Base-by-base conservation (phyloP, 179 eudicot species). In the Patellifolia procumbens region DNA sequence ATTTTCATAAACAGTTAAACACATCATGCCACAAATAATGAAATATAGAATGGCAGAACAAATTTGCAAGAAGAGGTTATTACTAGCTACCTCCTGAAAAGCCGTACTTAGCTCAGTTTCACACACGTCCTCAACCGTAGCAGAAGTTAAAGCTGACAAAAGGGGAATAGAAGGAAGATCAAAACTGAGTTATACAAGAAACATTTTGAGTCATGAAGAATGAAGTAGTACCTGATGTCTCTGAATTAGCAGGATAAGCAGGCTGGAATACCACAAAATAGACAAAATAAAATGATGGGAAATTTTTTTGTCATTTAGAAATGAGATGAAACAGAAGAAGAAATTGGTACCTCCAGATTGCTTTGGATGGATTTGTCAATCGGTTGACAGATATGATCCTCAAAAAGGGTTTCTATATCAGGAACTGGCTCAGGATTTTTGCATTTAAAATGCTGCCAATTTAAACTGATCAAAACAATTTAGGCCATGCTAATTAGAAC, bases 381-480 rank as follows among this genome's bases (percentile, higher is more conserved):
- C 13, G 88, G 79, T 45, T 87, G 83, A 81, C 92, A 90, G 53
- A 88, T 73, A 72, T 90, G 95, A 85, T 90, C 95, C 68, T 77
- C 79, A 76, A 87, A 89, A 73, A 90, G 91, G 22, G 89, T 90
- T 74, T 89, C 89, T 67, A 90, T 86, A 80, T 87, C 92, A 45
- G 91, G 95, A 70, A 87, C 82, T 45, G 87, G 85, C 37, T 89
- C 88, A 19, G 92, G 91, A 69, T 87, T 88, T 83, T 90, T 86
- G 87, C 94, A 90, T 73, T 86, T 88, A 61, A 83, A 87, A 76
- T 90, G 94, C 85, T 90, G 94, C 94, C 94, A 90, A 67, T 90
- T 90, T 49, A 90, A 88, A 79, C 94, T 90, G 72, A 68, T 13
- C 12, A 45, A 68, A 24, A 4, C 37, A 68, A 20, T 2, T 68